Evolutionary conservation across 768 basidiomycete genomes (phyloP).

Genomic region (Rubroboletus pulcherrimus): DNA sequence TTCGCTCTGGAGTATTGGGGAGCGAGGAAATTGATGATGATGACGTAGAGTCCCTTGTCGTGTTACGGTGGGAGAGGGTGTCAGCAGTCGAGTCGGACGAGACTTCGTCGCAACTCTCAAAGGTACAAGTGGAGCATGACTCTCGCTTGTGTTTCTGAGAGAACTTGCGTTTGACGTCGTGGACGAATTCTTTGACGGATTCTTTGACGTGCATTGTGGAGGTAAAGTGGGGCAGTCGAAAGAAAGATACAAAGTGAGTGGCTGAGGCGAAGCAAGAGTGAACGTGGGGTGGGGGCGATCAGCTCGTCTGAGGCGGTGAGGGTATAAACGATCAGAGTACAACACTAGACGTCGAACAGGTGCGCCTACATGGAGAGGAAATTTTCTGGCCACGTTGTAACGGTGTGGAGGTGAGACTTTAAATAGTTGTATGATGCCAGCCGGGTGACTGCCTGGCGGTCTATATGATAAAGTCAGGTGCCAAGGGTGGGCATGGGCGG

Average conservation of each 20-base stretch:
- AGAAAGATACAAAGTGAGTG: not conserved
- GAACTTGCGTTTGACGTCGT: constrained; percentile 32
- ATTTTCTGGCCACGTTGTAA: constrained; percentile 6
- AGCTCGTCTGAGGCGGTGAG: not conserved
- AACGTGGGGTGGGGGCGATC: not conserved
- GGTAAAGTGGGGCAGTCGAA: not conserved
- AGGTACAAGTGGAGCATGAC: constrained; percentile 10
- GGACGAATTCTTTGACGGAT: constrained; percentile 27
- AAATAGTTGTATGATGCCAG: not conserved
- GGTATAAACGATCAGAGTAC: not conserved
- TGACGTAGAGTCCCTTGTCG: constrained; percentile 4
- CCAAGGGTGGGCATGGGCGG: not conserved
- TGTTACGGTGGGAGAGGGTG: not conserved
- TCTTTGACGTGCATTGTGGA: constrained; percentile 30
- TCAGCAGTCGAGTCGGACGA: constrained; percentile 15
- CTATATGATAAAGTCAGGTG: not conserved
- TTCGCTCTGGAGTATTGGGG: not conserved
- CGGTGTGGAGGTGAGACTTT: not conserved
- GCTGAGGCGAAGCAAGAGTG: not conserved
- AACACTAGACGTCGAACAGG: not conserved
- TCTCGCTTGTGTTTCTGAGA: constrained; percentile 25
- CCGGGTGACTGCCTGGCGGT: not conserved
- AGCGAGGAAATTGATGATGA: constrained; percentile 15
- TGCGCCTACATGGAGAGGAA: constrained; percentile 3
- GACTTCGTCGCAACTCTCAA: constrained; percentile 5